Conservation (phyloP, 768 basidiomycete species). For the Boletus vermiculosoides region DNA sequence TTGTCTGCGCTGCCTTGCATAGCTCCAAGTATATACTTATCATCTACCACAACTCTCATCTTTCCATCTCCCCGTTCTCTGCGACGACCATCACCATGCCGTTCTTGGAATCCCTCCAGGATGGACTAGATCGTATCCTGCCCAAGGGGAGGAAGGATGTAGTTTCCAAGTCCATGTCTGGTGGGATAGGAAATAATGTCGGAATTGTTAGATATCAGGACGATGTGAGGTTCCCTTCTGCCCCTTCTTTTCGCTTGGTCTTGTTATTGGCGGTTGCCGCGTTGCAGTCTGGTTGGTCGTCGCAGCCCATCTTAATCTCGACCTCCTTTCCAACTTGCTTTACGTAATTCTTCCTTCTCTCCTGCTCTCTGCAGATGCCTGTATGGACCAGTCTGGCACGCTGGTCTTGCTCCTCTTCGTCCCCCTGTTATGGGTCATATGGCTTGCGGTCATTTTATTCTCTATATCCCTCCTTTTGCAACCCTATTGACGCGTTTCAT, state of each 20-base stretch:
- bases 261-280: slow-evolving; percentile 4
- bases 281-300: slow-evolving; percentile 17
- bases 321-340: slow-evolving; percentile 22
- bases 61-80: background rate
- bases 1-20: slow-evolving; percentile 11
- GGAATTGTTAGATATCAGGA: slow-evolving; percentile 65
- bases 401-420: slow-evolving; percentile 65
- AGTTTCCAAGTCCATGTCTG: slow-evolving; percentile 40
- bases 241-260: background rate
- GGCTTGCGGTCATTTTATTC: slow-evolving; percentile 60
- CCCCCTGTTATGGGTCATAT: slow-evolving; percentile 61
- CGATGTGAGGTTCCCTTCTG: slow-evolving; percentile 54
- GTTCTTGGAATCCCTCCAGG: slow-evolving; percentile 29
- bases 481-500: slow-evolving; percentile 15
- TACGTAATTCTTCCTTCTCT: slow-evolving; percentile 33
- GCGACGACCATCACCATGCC: slow-evolving; percentile 18
- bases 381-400: slow-evolving; percentile 43
- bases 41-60: background rate
- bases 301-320: slow-evolving; percentile 22
- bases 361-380: slow-evolving; percentile 31
- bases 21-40: slow-evolving; percentile 12
- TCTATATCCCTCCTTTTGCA: slow-evolving; percentile 4
- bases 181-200: slow-evolving; percentile 58
- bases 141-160: slow-evolving; percentile 17
- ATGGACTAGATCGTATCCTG: slow-evolving; percentile 32